phyloP scores from a whole-genome alignment of 371 early-diverging fungal genomes.

The Rhizopus arrhizus region DNA sequence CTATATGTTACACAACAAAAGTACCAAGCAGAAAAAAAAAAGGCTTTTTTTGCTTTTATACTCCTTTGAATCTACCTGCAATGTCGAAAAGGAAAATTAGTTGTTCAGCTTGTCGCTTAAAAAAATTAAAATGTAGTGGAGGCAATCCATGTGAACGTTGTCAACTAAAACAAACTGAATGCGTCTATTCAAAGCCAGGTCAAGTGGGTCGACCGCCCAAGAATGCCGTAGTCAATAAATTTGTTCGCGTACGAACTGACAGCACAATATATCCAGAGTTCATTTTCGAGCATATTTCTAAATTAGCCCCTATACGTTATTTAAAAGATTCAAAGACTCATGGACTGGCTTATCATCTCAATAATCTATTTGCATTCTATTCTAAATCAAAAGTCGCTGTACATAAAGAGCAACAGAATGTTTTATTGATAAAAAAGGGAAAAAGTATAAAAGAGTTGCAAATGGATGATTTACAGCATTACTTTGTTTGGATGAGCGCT shows the following conservation, averaged over 20 bases:
- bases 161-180: slow-evolving; percentile 11
- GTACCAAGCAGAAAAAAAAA: background rate
- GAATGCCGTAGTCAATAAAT: slow-evolving; percentile 39
- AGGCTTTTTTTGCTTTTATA: background rate
- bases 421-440: background rate
- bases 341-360: slow-evolving; percentile 10
- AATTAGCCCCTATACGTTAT: slow-evolving; percentile 6
- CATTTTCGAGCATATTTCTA: slow-evolving; percentile 26
- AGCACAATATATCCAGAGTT: slow-evolving; percentile 16
- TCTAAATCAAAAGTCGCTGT: background rate
- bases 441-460: background rate
- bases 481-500: slow-evolving; percentile 23
- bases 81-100: slow-evolving; percentile 32
- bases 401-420: background rate
- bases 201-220: slow-evolving; percentile 38
- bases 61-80: background rate
- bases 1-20: too few relatives aligned
- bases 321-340: slow-evolving; percentile 7
- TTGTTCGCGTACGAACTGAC: slow-evolving; percentile 13
- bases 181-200: slow-evolving; percentile 27
- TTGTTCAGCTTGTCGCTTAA: slow-evolving; percentile 28
- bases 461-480: slow-evolving; percentile 20
- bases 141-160: slow-evolving; percentile 31
- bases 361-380: slow-evolving; percentile 1
- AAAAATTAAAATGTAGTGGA: slow-evolving; percentile 37